Evolutionary conservation across 371 early-diverging fungal species (phyloP).

Genomic region (Mucor racemosus): DNA sequence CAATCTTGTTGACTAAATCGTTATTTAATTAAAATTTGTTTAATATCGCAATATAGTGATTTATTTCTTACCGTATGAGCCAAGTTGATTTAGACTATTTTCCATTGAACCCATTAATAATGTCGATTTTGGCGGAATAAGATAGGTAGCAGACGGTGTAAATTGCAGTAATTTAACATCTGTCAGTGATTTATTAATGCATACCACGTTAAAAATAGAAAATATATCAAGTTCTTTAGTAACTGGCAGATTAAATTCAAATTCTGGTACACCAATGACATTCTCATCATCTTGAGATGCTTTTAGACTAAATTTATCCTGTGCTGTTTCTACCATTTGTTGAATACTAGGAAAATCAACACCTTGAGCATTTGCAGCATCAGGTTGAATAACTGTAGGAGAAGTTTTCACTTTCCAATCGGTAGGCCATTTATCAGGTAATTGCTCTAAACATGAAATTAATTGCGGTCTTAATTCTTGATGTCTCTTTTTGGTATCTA

Average conservation of each 20-base stretch:
- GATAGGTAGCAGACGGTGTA: conserved; percentile 29
- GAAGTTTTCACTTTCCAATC: conserved; percentile 10
- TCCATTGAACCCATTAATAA: conserved; percentile 48
- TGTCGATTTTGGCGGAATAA: conserved; percentile 40
- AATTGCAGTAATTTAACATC: conserved; percentile 20
- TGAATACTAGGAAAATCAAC: conserved; percentile 42
- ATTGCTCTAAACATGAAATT: conserved; percentile 13
- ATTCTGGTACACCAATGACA: neutral
- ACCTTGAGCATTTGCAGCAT: conserved; percentile 12
- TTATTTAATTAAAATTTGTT: too few relatives aligned
- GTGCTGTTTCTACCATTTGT: conserved; percentile 32
- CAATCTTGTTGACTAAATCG: conserved; percentile 21
- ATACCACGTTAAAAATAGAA: conserved; percentile 37
- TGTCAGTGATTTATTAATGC: conserved; percentile 18
- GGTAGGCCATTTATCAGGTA: conserved; percentile 7
- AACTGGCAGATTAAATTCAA: neutral
- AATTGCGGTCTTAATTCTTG: conserved; percentile 24
- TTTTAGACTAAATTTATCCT: conserved; percentile 7
- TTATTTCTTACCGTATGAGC: conserved; percentile 27
- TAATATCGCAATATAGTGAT: too few relatives aligned
- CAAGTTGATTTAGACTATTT: conserved; percentile 34
- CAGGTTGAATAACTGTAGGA: neutral
- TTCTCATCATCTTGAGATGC: neutral
- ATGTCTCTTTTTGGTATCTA: conserved; percentile 36
- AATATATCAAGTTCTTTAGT: conserved; percentile 32